A percentile compares a stretch with the other conserved stretches of the same genome.
phyloP scores from a whole-genome alignment of 208 protist genomes.

The Phytomonas serpens region DNA sequence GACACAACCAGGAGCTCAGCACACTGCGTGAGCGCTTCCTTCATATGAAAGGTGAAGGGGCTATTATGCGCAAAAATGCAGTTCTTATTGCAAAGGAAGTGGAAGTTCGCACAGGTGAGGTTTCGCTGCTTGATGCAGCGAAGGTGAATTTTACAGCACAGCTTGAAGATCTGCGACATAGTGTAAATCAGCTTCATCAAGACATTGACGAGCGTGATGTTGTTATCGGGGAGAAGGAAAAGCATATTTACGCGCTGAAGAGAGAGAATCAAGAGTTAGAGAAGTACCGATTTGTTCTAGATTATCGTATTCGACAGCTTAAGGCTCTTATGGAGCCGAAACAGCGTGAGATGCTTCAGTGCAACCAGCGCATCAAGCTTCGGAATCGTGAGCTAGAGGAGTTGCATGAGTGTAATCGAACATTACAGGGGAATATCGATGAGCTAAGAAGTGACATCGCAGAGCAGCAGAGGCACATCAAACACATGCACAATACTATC shows the following conservation, averaged over 20 bases:
- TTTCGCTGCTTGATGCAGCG: slow-evolving; percentile 62
- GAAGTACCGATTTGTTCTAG: slow-evolving; percentile 98
- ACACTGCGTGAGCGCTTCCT: slow-evolving; percentile 79
- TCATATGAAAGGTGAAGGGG: slow-evolving; percentile 92
- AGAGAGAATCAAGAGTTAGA: slow-evolving; percentile 97
- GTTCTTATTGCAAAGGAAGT: slow-evolving; percentile 87
- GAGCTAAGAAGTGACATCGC: slow-evolving; percentile 87
- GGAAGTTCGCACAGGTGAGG: slow-evolving; percentile 66
- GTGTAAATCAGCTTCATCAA: slow-evolving; percentile 78
- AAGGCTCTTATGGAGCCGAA: slow-evolving; percentile 97
- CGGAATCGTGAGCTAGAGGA: slow-evolving; percentile 89
- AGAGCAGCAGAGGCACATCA: slow-evolving; percentile 77
- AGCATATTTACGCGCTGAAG: slow-evolving; percentile 95
- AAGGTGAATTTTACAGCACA: slow-evolving; percentile 69
- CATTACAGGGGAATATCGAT: slow-evolving; percentile 82
- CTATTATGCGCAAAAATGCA: slow-evolving; percentile 92
- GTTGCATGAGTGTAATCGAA: slow-evolving; percentile 86
- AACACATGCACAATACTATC: slow-evolving; percentile 60
- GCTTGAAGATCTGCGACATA: slow-evolving; percentile 79
- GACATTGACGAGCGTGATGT: slow-evolving; percentile 93
- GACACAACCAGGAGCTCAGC: slow-evolving; percentile 66
- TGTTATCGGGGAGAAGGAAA: slow-evolving; percentile 94
- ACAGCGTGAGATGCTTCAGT: slow-evolving; percentile 88
- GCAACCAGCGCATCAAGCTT: slow-evolving; percentile 89
- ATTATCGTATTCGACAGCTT: slow-evolving; percentile 96